Evolutionary conservation across 148 eudicot species (phyloP), one percentile per base, ranked within the genome.

Genomic region (Oxyria digyna): DNA sequence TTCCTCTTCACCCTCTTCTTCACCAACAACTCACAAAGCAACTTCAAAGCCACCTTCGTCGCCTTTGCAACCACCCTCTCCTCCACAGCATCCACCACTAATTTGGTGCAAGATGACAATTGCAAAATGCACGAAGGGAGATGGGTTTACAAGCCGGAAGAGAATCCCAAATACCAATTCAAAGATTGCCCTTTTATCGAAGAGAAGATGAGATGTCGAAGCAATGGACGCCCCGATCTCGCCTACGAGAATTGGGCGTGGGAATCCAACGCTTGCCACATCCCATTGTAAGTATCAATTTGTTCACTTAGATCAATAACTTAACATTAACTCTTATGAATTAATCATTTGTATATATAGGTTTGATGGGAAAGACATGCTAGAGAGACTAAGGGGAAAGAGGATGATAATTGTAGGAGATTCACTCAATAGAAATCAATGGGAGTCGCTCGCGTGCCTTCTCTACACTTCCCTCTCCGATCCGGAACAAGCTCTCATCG

Each of bases 371-470:
- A 64, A 21, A 55, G 78, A 77, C n/a, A 59, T 80, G 73, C 69
- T 77, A 8, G 78, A 77, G 72, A 77, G 73, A 32, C 67, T 80
- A 26, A 74, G 81, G 59, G 77, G 79, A 68, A 80, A 71, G 73
- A 80, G 83, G 42, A 45, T 80, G 77, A 62, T 79, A 4, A 27
- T 76, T 20, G 82, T 76, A 10, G 82, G 82, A 21, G 82, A 79
- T 37, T 79, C 82, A 15, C 77, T 79, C 8, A 79, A 79, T 45
- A 57, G 72, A 72, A 78, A 78, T n/a, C n/a, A n/a, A n/a, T n/a
- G n/a, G n/a, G n/a, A n/a, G n/a, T n/a, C n/a, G n/a, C n/a, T n/a
- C n/a, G 83, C 81, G 72, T 80, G 80, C 62, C 80, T 80, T 62
- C 76, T 80, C 32, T 80, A 77, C 41, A 29, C 83, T 14, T 63